Conservation (phyloP, 805 yeast genomes). For the Cyberlindnera japonica region DNA sequence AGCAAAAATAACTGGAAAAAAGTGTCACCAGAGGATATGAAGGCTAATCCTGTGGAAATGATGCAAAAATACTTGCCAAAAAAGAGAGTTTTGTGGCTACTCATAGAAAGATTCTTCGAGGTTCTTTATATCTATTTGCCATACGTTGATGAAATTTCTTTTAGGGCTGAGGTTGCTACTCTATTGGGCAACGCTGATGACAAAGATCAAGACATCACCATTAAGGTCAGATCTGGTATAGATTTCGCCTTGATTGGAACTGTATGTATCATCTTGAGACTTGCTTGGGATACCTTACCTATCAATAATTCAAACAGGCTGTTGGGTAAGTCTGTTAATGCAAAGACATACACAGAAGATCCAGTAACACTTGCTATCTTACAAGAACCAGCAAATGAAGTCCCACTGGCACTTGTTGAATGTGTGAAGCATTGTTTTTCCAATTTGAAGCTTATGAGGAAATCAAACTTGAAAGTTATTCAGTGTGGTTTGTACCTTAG, state of each 20-base stretch:
- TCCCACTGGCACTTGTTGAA: slow-evolving; percentile 39
- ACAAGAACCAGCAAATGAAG: slow-evolving; percentile 38
- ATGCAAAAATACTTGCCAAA: slow-evolving; percentile 50
- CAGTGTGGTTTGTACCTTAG: slow-evolving; percentile 60
- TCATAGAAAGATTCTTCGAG: slow-evolving; percentile 56
- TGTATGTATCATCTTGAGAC: slow-evolving; percentile 46
- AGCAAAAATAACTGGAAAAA: slow-evolving; percentile 6
- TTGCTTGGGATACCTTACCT: slow-evolving; percentile 56
- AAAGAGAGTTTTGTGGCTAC: slow-evolving; percentile 49
- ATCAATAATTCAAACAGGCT: slow-evolving; percentile 29
- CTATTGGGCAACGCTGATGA: slow-evolving; percentile 43
- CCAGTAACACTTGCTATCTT: slow-evolving; percentile 21
- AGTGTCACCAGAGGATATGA: slow-evolving; percentile 22
- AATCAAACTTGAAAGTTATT: slow-evolving; percentile 46
- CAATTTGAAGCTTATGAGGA: slow-evolving; percentile 39
- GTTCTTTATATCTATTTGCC: slow-evolving; percentile 64
- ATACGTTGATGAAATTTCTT: slow-evolving; percentile 54
- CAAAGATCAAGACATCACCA: slow-evolving; percentile 25
- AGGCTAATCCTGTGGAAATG: slow-evolving; percentile 27
- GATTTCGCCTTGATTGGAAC: slow-evolving; percentile 51
- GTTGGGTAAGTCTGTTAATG: slow-evolving; percentile 11
- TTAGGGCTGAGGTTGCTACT: slow-evolving; percentile 39
- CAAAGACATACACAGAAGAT: slow-evolving; percentile 23
- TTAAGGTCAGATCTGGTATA: slow-evolving; percentile 31
- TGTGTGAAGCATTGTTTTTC: slow-evolving; percentile 44